These are phyloP conservation scores for Colletotrichum cordylinicola DNA, from an alignment of 2,329 filamentous ascomycete species.

Conservation along the genomic window DNA sequence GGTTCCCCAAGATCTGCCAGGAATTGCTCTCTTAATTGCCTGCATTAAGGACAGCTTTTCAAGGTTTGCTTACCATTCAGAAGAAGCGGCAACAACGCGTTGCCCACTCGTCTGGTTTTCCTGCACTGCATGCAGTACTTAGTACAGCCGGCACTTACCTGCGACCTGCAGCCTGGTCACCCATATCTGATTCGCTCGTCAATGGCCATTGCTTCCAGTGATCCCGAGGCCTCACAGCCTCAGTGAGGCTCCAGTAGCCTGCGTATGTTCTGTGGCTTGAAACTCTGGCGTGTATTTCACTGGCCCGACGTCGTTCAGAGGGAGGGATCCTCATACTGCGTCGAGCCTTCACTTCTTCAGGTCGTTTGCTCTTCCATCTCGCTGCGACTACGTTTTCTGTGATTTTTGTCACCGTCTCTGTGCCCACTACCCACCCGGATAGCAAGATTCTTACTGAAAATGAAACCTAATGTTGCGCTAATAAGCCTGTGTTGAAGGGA, in stretches of 20 bases:
- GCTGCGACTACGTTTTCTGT: too few relatives aligned
- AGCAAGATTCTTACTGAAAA: too few relatives aligned
- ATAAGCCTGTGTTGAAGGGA: too few relatives aligned
- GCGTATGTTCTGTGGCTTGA: not conserved
- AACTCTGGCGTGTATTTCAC: fast-evolving
- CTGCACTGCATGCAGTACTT: not conserved
- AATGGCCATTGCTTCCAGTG: not conserved
- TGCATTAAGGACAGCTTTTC: not conserved
- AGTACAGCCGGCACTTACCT: not conserved
- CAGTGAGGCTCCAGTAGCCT: not conserved
- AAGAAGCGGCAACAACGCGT: not conserved
- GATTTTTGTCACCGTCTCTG: too few relatives aligned
- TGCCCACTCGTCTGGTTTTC: not conserved
- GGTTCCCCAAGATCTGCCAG: not conserved
- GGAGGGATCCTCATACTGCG: too few relatives aligned
- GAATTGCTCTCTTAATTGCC: not conserved
- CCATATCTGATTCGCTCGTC: not conserved
- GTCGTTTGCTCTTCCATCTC: too few relatives aligned
- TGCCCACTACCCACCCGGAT: too few relatives aligned
- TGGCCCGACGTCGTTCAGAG: not conserved
- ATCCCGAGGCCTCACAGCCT: not conserved
- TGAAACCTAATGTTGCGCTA: too few relatives aligned
- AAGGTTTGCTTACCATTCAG: conserved; percentile 4
- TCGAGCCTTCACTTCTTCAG: too few relatives aligned
- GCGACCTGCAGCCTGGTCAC: not conserved